Conservation (phyloP, 73 alveolate genomes). For the Diophrys appendiculata region DNA sequence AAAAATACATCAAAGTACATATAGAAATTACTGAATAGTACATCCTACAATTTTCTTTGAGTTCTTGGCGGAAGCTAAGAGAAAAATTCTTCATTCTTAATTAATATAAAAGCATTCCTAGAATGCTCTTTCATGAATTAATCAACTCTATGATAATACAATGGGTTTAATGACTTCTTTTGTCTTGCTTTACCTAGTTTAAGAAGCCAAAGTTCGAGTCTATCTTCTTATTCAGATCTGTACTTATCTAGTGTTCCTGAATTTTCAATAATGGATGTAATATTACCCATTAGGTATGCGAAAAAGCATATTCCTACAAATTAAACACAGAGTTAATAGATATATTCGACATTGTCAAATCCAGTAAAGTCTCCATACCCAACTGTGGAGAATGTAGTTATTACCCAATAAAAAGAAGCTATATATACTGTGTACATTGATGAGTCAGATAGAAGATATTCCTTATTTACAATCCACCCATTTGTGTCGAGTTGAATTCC, state of each 20-base stretch:
- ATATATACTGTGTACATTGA: slow-evolving; percentile 8
- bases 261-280: slow-evolving; percentile 32
- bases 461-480: slow-evolving; percentile 19
- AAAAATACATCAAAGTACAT: slow-evolving; percentile 21
- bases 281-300: slow-evolving; percentile 58
- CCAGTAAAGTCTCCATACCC: slow-evolving; percentile 48
- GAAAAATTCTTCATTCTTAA: slow-evolving; percentile 16
- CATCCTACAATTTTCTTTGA: slow-evolving; percentile 17
- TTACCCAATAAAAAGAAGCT: slow-evolving; percentile 16
- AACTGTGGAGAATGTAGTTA: slow-evolving; percentile 30
- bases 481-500: slow-evolving; percentile 15
- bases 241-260: background rate
- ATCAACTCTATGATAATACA: background rate
- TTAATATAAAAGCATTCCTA: no score
- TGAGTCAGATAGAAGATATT: background rate
- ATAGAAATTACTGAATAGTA: slow-evolving; percentile 4
- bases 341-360: background rate
- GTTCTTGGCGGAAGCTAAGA: slow-evolving; percentile 46
- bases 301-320: slow-evolving; percentile 66
- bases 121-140: background rate
- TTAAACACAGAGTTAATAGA: slow-evolving; percentile 9
- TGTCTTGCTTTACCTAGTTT: slow-evolving; percentile 11
- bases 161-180: background rate
- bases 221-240: background rate
- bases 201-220: background rate